Conservation (phyloP, 805 yeast species). For the Monosporozyma aquatica region DNA sequence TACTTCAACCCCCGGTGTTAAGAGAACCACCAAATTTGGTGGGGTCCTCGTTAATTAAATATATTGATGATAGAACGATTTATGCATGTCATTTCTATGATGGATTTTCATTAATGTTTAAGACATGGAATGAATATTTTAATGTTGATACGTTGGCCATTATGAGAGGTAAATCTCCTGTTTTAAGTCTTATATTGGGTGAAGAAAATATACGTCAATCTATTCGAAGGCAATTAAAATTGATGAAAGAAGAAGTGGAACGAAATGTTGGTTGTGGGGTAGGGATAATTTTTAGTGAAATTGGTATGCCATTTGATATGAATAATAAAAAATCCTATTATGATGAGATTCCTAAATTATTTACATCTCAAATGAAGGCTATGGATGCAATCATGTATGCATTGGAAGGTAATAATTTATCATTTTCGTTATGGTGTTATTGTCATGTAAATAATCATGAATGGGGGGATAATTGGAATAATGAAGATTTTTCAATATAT, state of each 20-base stretch:
- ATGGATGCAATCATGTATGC: constrained; percentile 76
- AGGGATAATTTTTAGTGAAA: constrained; percentile 80
- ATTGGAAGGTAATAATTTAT: constrained; percentile 60
- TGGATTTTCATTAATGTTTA: constrained; percentile 87
- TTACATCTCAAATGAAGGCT: constrained; percentile 67
- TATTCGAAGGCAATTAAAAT: constrained; percentile 56
- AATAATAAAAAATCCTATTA: constrained; percentile 62
- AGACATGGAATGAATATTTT: constrained; percentile 73
- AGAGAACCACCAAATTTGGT: constrained; percentile 63
- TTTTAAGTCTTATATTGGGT: constrained; percentile 70
- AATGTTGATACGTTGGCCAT: constrained; percentile 89
- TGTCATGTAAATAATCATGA: constrained; percentile 61
- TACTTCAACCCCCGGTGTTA: constrained; percentile 77
- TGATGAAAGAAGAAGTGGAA: constrained; percentile 55
- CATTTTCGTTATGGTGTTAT: constrained; percentile 84
- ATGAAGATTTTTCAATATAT: constrained; percentile 88
- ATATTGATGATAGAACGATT: constrained; percentile 52
- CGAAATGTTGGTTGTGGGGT: constrained; percentile 50
- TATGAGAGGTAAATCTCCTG: constrained; percentile 69
- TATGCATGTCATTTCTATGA: constrained; percentile 90
- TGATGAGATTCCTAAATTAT: constrained; percentile 51
- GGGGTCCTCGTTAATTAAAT: constrained; percentile 33
- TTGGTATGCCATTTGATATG: constrained; percentile 98
- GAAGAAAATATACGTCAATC: constrained; percentile 69
- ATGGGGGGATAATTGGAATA: constrained; percentile 90